Base-by-base conservation (phyloP, 116 monocot species). In the Posidonia oceanica region DNA sequence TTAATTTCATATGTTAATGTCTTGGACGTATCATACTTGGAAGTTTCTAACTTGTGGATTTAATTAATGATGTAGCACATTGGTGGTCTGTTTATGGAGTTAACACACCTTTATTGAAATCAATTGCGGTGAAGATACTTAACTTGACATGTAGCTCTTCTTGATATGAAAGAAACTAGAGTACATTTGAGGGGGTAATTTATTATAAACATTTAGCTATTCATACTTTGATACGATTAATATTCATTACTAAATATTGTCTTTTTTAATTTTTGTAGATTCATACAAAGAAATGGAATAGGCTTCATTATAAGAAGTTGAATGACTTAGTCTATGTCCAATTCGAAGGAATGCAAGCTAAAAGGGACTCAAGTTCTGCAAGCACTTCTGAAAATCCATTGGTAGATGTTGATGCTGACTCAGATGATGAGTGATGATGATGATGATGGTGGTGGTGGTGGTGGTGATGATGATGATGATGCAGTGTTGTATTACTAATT, bases 251-350 rank as follows among this genome's bases (percentile, higher is more conserved):
- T 14, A 3, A 7, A 40, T 71, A 54, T 4, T 13, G 0, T 10
- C 3, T 16, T 54, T 59, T 71, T 14, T 15, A 0, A 39, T 59
- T 56, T 10, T n/a, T n/a, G n/a, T 18, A 71, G 70, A 58, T 71
- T 39, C 70, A 71, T 41, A 71, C 57, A n/a, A 71, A 71, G 58
- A 58, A 71, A 21, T 58, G 3, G 18, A 71, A 59, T 40, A 40
- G 39, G n/a, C 56, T 71, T 37, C 58, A 71, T 17, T 29, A 12
- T 0, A 59, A 23, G 14, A 37, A 54, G n/a, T 42, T 59, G 57
- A 74, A 71, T 36, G 54, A 71, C 36, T 36, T 59, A 22, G 71
- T 71, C 7, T 59, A 59, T 59, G 59, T 71, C 20, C 59, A 59
- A 18, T 71, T 71, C 21, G 59, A 71, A 29, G 29, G 29, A 29